phyloP scores from a whole-genome alignment of 371 early-diverging fungal species.

The Mortierella sp. region DNA sequence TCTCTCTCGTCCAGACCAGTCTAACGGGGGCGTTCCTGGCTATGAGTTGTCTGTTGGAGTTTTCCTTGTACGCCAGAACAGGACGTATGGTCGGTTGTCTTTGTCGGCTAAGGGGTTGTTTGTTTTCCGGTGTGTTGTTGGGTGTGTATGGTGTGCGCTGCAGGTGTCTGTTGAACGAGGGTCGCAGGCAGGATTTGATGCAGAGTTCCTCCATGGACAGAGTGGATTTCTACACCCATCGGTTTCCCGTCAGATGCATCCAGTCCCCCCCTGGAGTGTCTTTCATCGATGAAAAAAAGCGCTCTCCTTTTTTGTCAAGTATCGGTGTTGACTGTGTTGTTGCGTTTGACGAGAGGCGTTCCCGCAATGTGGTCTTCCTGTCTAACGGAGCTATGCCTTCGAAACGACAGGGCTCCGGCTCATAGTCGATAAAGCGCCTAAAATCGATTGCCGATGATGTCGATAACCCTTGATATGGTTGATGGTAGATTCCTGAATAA shows the following conservation, averaged over 20 bases:
- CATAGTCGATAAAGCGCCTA: neutral
- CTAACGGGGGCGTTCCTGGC: neutral
- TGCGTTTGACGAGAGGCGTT: neutral
- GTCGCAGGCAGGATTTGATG: neutral
- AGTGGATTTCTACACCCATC: neutral
- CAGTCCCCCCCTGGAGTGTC: neutral
- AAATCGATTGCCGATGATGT: neutral
- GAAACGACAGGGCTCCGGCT: neutral
- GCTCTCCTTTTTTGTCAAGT: too few species aligned
- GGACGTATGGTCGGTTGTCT: too few species aligned
- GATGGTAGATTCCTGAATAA: neutral
- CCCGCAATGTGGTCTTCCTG: neutral
- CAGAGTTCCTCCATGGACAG: slow-evolving; percentile 6
- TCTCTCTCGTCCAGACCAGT: neutral
- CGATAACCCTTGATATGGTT: neutral
- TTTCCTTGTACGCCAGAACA: neutral
- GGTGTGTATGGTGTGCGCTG: neutral
- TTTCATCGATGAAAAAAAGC: neutral
- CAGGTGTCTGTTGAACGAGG: too few species aligned
- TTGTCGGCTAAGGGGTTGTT: neutral
- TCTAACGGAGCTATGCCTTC: too few species aligned
- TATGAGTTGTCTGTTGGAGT: neutral
- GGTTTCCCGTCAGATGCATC: neutral
- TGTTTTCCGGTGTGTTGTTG: neutral
- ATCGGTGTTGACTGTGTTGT: too few species aligned